Percentiles rank a stretch among this genome's conserved stretches.
Conservation (phyloP, 1,284 basidiomycete genomes). For the Neotropicomus parvogracilis region DNA sequence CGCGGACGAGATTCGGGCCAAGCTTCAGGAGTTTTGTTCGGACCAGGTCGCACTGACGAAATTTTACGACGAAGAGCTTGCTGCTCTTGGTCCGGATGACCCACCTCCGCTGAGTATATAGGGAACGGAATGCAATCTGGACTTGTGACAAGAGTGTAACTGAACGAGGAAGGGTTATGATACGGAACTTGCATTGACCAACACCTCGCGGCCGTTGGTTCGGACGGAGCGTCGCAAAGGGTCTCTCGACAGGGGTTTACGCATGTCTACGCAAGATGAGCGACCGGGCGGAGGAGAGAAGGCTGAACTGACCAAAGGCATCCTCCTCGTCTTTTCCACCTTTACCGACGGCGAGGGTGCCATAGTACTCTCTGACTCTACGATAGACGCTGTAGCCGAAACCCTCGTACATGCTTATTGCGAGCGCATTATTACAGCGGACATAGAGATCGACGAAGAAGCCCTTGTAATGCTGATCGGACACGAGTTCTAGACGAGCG, state of each 20-base stretch:
- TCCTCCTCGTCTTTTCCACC: slow-evolving; percentile 81
- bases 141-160: slow-evolving; percentile 7
- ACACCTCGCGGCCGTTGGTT: slow-evolving; percentile 66
- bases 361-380: slow-evolving; percentile 84
- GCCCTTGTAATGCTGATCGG: slow-evolving; percentile 70
- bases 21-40: slow-evolving; percentile 66
- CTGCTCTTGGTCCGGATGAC: slow-evolving; percentile 53
- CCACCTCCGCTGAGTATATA: slow-evolving; percentile 55
- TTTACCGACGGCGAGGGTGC: slow-evolving; percentile 64
- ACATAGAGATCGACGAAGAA: slow-evolving; percentile 92
- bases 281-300: neutral
- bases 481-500: slow-evolving; percentile 75
- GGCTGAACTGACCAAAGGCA: slow-evolving; percentile 71
- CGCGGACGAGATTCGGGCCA: slow-evolving; percentile 58
- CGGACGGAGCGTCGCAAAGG: slow-evolving; percentile 60
- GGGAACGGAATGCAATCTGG: slow-evolving; percentile 12
- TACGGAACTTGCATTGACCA: slow-evolving; percentile 68
- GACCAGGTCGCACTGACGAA: slow-evolving; percentile 48
- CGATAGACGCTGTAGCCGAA: slow-evolving; percentile 87
- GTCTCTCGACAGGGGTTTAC: slow-evolving; percentile 75
- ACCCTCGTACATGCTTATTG: slow-evolving; percentile 81
- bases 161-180: slow-evolving; percentile 37
- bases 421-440: slow-evolving; percentile 73
- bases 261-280: slow-evolving; percentile 65
- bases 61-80: slow-evolving; percentile 75